Evolutionary conservation across 1,139 yeast genomes (phyloP).

Genomic region (Hemisphaericaspora subhashii): DNA sequence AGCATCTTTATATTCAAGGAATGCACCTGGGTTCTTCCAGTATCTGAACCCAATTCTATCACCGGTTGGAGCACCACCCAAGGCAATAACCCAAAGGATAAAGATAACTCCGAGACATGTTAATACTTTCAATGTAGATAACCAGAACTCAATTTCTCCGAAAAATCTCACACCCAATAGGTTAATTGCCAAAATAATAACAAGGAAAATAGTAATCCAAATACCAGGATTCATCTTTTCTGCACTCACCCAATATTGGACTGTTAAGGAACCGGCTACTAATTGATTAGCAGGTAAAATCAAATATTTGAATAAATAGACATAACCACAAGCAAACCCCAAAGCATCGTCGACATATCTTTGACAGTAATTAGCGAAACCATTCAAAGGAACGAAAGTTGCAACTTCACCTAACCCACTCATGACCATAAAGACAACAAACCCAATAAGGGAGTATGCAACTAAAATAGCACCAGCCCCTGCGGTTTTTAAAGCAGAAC

Average conservation of each 20-base stretch:
- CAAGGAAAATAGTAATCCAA: slow-evolving; percentile 55
- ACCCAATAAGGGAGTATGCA: slow-evolving; percentile 60
- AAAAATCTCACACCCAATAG: slow-evolving; percentile 60
- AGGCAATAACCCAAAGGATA: slow-evolving; percentile 47
- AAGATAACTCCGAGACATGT: slow-evolving; percentile 57
- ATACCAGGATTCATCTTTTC: slow-evolving; percentile 56
- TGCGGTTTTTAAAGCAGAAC: slow-evolving; percentile 58
- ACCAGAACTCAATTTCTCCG: slow-evolving; percentile 72
- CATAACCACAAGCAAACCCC: slow-evolving; percentile 75
- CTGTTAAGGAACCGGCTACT: slow-evolving; percentile 59
- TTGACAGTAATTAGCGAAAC: slow-evolving; percentile 68
- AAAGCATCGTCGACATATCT: slow-evolving; percentile 68
- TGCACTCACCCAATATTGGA: slow-evolving; percentile 58
- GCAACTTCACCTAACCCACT: slow-evolving; percentile 74
- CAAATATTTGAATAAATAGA: slow-evolving; percentile 49
- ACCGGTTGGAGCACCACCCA: slow-evolving; percentile 60
- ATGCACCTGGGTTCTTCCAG: slow-evolving; percentile 67
- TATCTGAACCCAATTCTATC: slow-evolving; percentile 66
- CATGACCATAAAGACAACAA: slow-evolving; percentile 68
- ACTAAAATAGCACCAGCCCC: slow-evolving; percentile 74
- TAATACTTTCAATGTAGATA: slow-evolving; percentile 56
- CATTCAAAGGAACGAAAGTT: slow-evolving; percentile 66
- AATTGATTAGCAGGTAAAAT: slow-evolving; percentile 64
- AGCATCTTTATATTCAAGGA: slow-evolving; percentile 42
- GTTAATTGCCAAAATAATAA: slow-evolving; percentile 50